Evolutionary conservation across 257 asterid species (phyloP).

Genomic region (Catharanthus roseus): DNA sequence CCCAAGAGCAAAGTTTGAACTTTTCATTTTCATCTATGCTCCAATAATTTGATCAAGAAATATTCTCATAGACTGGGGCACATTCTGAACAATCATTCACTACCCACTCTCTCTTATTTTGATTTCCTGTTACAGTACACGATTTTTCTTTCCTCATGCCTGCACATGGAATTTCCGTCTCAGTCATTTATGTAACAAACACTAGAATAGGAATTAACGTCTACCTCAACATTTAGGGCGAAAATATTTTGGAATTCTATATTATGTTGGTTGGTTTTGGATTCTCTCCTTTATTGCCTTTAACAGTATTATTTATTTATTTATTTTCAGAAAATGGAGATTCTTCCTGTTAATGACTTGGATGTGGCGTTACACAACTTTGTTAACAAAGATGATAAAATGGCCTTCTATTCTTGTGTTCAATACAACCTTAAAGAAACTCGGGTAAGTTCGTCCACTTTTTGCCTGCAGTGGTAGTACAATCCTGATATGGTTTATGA

Average conservation of each 20-base stretch:
- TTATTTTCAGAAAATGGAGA: conserved; percentile 92
- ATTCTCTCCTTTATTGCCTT: not conserved
- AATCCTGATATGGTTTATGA: not conserved
- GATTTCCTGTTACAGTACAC: not conserved
- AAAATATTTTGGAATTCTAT: not conserved
- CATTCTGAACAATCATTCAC: conserved; percentile 2
- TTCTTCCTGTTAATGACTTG: conserved; percentile 92
- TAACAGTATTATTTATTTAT: not conserved
- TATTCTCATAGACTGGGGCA: not conserved
- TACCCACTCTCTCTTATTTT: not conserved
- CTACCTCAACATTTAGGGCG: not conserved
- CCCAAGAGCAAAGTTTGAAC: not conserved
- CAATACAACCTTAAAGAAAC: conserved; percentile 90
- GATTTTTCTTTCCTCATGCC: not conserved
- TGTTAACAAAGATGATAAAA: conserved; percentile 92
- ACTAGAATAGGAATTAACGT: not conserved
- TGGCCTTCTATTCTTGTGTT: conserved; percentile 88
- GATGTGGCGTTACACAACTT: conserved; percentile 90
- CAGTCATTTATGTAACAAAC: not conserved
- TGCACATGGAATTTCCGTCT: conserved; percentile 1
- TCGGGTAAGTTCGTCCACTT: conserved; percentile 55
- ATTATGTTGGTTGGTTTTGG: not conserved
- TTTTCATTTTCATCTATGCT: not conserved
- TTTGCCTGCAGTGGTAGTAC: not conserved
- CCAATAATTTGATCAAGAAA: not conserved